Evolutionary conservation across 176 grass and related monocot species (phyloP), one percentile per base, ranked within the genome.

Genomic region (Rhynchospora breviuscula): DNA sequence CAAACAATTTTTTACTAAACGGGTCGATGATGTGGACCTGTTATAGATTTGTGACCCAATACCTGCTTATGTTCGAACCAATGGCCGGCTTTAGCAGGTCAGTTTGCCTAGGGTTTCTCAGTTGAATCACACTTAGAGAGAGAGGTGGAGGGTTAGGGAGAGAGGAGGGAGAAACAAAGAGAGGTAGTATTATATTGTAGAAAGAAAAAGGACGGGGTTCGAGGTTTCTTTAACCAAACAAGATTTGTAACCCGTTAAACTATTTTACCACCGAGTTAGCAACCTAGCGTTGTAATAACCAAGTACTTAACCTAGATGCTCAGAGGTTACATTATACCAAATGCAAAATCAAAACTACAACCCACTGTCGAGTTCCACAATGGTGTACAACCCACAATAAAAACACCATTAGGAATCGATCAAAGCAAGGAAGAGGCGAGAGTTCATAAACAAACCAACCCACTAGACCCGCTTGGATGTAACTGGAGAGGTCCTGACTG

Each of bases 241-340:
- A 82, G 80, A 64, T 82, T 62, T 62, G 80, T 26, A 82, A 67
- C 40, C 61, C 61, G 62, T 49, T 61, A 67, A 65, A 10, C 59
- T 26, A 63, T 43, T 75, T 81, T 80, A 15, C 40, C 58, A 63
- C 60, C 61, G 17, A 61, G 78, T 61, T 62, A 48, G 47, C 21
- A 65, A 82, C 79, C 35, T 62, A 3, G 1, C 40, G 58, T 63
- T 21, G 43, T 47, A 82, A 25, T 48, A 65, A 65, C 59, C 60
- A 61, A 82, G 40, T 18, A 65, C 43, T 67, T 14, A 65, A 82
- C 80, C 80, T 53, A 82, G 80, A 82, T 82, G 79, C 60, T 67
- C 7, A 67, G 63, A 53, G 62, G 19, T 49, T 44, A 19, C 59
- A 82, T 64, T 82, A 82, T 25, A 62, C 10, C 44, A 8, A 14